phyloP scores from a whole-genome alignment of 169 alveolate genomes.

The Eimeria sp. region DNA sequence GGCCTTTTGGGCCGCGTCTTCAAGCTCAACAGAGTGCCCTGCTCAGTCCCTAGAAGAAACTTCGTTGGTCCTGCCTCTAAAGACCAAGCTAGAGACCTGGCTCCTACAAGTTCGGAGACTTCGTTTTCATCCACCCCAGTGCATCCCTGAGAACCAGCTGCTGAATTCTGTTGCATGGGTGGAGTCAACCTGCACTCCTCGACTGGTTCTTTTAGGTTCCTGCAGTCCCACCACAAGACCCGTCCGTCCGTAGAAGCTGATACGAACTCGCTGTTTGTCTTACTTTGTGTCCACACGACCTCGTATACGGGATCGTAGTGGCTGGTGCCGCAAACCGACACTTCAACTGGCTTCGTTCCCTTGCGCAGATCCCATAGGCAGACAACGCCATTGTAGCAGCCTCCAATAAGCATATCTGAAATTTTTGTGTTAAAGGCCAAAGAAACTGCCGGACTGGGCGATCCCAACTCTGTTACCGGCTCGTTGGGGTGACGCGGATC shows the following conservation, averaged over 20 bases:
- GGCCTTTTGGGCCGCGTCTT: slow-evolving; percentile 94
- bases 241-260: slow-evolving; percentile 95
- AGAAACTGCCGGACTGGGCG: slow-evolving; percentile 88
- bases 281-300: slow-evolving; percentile 95
- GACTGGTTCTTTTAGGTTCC: slow-evolving; percentile 91
- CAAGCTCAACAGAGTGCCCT: slow-evolving; percentile 94
- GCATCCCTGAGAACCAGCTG: slow-evolving; percentile 82
- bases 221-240: slow-evolving; percentile 96
- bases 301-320: slow-evolving; percentile 97
- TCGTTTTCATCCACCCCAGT: slow-evolving; percentile 18
- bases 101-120: slow-evolving; percentile 89
- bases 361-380: slow-evolving; percentile 93
- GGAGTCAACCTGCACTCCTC: slow-evolving; percentile 87
- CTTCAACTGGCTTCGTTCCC: slow-evolving; percentile 91
- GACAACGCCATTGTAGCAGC: slow-evolving; percentile 95
- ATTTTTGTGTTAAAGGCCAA: slow-evolving; percentile 93
- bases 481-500: slow-evolving; percentile 93
- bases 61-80: slow-evolving; percentile 96
- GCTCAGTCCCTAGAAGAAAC: slow-evolving; percentile 96
- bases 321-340: slow-evolving; percentile 91
- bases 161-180: slow-evolving; percentile 77
- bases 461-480: slow-evolving; percentile 87
- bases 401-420: slow-evolving; percentile 94
- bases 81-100: slow-evolving; percentile 94
- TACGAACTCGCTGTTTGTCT: slow-evolving; percentile 95